Base-by-base conservation (phyloP, 1,139 yeast genomes). In the Meyerozyma elateridarum region DNA sequence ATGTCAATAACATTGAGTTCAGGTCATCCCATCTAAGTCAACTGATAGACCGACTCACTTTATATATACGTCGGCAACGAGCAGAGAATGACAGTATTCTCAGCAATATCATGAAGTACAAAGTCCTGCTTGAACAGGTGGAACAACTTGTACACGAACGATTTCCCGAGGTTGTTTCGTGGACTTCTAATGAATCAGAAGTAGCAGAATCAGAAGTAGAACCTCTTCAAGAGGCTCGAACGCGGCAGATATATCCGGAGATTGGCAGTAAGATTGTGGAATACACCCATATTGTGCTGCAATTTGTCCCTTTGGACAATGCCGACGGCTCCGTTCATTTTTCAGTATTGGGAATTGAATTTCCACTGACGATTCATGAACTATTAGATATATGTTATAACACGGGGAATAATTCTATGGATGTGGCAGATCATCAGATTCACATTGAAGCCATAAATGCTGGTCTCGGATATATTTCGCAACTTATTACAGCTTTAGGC, bases 281-380 rank as follows among this genome's bases (percentile, higher is more conserved):
- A 2, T 33, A 40, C 9, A 52, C 56, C 8, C 29, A 34, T 7
- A 39, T 49, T 0, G 32, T 64, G 6, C 48, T 42, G 20, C 54
- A 59, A 18, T 46, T 58, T 2, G 44, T 62, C 18, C 46, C 51
- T 9, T 63, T 67, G n/a, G 51, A 46, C 9, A 55, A 54, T 32
- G 36, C 46, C 4, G 44, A 46, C 17, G 42, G 47, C 25, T 35
- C 56, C 5, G 45, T 51, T 12, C 46, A 46, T n/a, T 59, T 64
- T 37, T 45, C 51, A 18, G 62, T 68, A 2, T 32, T 54, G 40
- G 70, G 64, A 0, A 41, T 64, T 3, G 64, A 62, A 33, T 62
- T 66, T 32, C 73, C 73, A 0, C 37, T 54, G 6, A 51, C 52
- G 29, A 52, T 56, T 15, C 51, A 49, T 22, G 62, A 59, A 16